phyloP scores from a whole-genome alignment of 768 basidiomycete genomes.

The Terana coerulea region DNA sequence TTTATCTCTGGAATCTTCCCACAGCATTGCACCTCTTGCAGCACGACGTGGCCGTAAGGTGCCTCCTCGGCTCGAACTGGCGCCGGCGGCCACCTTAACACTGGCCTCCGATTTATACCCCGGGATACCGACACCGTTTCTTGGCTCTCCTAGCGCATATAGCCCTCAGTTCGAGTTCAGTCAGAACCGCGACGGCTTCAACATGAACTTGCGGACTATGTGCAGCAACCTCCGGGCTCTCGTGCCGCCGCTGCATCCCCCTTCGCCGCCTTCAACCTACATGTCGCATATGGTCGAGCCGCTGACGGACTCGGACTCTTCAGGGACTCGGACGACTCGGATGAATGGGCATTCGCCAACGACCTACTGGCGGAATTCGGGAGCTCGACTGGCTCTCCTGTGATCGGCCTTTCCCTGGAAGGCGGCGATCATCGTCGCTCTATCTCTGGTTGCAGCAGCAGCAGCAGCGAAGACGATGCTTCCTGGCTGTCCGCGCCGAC shows the following conservation, averaged over 20 bases:
- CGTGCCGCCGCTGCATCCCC: slow-evolving; percentile 25
- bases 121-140: slow-evolving; percentile 40
- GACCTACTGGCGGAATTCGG: slow-evolving; percentile 28
- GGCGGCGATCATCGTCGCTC: not conserved
- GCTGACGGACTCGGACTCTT: slow-evolving; percentile 5
- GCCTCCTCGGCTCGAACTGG: slow-evolving; percentile 27
- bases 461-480: slow-evolving; percentile 6
- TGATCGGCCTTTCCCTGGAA: slow-evolving; percentile 1
- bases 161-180: slow-evolving; percentile 27
- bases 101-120: slow-evolving; percentile 28
- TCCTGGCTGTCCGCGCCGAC: slow-evolving; percentile 15
- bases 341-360: slow-evolving; percentile 32
- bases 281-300: not conserved
- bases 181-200: slow-evolving; percentile 8
- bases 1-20: slow-evolving; percentile 25
- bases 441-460: not conserved
- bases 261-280: slow-evolving; percentile 15
- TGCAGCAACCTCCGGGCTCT: slow-evolving; percentile 31
- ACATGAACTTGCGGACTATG: slow-evolving; percentile 35
- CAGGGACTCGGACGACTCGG: slow-evolving; percentile 9
- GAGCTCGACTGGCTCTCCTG: slow-evolving; percentile 4
- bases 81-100: slow-evolving; percentile 16
- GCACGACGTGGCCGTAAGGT: slow-evolving; percentile 36
- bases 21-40: slow-evolving; percentile 31
- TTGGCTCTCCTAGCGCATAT: slow-evolving; percentile 32